phyloP scores from a whole-genome alignment of 2,329 filamentous ascomycete genomes.

The Fusarium haematococcum region DNA sequence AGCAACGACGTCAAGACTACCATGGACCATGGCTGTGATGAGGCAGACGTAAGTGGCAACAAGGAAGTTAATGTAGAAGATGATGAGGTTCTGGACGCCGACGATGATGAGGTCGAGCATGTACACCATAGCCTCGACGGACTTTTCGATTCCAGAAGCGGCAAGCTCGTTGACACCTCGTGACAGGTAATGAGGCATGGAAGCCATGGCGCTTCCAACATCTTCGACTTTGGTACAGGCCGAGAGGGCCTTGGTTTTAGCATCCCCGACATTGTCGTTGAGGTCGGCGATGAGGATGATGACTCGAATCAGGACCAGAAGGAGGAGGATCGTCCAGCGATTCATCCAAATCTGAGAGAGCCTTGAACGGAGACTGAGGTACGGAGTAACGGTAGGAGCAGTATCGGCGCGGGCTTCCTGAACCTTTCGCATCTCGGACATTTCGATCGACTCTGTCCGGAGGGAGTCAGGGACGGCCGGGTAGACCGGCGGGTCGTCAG shows the following conservation, averaged over 20 bases:
- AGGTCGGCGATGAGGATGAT: conserved; percentile 81
- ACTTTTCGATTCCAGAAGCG: conserved; percentile 81
- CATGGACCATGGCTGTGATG: conserved; percentile 84
- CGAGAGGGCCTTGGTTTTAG: conserved; percentile 83
- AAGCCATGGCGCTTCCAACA: conserved; percentile 94
- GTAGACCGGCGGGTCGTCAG: conserved; percentile 47
- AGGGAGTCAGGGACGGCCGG: conserved; percentile 54
- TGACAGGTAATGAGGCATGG: conserved; percentile 96
- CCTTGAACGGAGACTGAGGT: conserved; percentile 88
- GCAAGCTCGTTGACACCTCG: conserved; percentile 88
- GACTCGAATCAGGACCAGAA: conserved; percentile 86
- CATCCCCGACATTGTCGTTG: conserved; percentile 78
- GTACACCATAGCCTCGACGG: conserved; percentile 82
- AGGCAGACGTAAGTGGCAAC: conserved; percentile 92
- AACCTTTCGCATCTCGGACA: conserved; percentile 47
- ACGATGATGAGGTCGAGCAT: conserved; percentile 84
- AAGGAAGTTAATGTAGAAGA: conserved; percentile 93
- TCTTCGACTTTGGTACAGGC: conserved; percentile 94
- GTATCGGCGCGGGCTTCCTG: conserved; percentile 62
- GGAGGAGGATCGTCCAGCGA: conserved; percentile 90
- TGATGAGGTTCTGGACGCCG: conserved; percentile 85
- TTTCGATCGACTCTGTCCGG: conserved; percentile 52
- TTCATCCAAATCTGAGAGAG: conserved; percentile 98
- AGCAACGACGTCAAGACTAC: conserved; percentile 77
- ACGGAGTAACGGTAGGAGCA: conserved; percentile 82